Conservation (phyloP, 164 flowering plant genomes). For the Platanus orientalis region DNA sequence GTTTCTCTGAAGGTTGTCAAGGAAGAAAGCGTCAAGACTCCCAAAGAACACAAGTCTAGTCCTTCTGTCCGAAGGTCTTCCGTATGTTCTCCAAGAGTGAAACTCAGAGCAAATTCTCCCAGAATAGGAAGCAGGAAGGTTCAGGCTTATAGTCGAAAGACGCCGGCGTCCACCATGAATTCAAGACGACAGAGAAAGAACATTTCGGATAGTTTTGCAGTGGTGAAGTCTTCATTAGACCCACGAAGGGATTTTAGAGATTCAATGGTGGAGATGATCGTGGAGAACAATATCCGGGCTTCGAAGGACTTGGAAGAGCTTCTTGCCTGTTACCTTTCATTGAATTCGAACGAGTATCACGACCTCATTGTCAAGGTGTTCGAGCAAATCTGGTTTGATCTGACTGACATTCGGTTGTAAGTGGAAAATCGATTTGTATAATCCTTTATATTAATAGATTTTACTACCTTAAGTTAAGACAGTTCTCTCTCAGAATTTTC, state of each 20-base stretch:
- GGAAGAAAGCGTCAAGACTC: too few species aligned
- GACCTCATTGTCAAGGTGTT: constrained; percentile 36
- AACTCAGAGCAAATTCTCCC: constrained; percentile 30
- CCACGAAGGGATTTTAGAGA: too few species aligned
- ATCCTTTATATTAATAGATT: neutral
- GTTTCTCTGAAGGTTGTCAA: too few species aligned
- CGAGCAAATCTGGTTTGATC: constrained; percentile 35
- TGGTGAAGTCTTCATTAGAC: constrained; percentile 37
- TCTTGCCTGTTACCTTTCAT: constrained; percentile 32
- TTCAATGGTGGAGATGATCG: constrained; percentile 53
- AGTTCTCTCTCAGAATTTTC: neutral
- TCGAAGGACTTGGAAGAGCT: constrained; percentile 41
- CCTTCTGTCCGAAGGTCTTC: too few species aligned
- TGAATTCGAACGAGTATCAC: constrained; percentile 36
- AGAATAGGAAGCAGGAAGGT: constrained; percentile 25
- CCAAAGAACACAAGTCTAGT: too few species aligned
- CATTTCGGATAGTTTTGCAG: constrained; percentile 17
- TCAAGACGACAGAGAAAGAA: constrained; percentile 8
- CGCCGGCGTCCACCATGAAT: constrained; percentile 7
- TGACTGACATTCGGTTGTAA: constrained; percentile 15
- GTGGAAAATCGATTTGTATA: neutral
- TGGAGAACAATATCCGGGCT: constrained; percentile 34
- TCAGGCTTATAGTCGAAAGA: constrained; percentile 20
- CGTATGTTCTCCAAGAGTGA: constrained; percentile 11
- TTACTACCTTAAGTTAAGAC: neutral